Conservation (phyloP, 352 stramenopile genomes). For the Phytopythium montanum region DNA sequence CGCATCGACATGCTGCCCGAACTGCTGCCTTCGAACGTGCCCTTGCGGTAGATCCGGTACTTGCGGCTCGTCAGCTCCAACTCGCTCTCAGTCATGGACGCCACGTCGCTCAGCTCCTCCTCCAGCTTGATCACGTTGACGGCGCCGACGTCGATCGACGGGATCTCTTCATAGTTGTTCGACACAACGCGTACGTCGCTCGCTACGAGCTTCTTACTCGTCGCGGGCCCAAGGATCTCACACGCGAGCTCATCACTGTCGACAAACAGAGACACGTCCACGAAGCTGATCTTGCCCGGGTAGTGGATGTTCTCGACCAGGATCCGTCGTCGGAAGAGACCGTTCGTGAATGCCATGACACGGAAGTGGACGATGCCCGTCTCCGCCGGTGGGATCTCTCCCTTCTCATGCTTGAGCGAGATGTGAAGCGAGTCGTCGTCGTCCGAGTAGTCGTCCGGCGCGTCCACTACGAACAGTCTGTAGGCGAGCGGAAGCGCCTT, state of each 20-base stretch:
- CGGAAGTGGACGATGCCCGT: constrained; percentile 52
- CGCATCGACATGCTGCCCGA: constrained; percentile 3
- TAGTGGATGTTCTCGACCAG: constrained; percentile 85
- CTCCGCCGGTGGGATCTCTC: constrained; percentile 61
- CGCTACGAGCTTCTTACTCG: not conserved
- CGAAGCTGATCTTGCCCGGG: constrained; percentile 66
- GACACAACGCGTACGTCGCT: not conserved
- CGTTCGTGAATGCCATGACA: constrained; percentile 63
- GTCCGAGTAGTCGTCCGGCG: constrained; percentile 71
- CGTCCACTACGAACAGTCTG: constrained; percentile 61
- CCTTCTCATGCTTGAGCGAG: constrained; percentile 65
- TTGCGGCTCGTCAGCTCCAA: constrained; percentile 33
- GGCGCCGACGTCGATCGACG: constrained; percentile 45
- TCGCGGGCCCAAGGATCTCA: constrained; percentile 18
- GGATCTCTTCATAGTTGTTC: not conserved
- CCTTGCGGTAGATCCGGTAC: constrained; percentile 62
- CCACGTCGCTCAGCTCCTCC: constrained; percentile 45
- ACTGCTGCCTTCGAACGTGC: constrained; percentile 15
- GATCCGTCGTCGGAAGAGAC: constrained; percentile 76
- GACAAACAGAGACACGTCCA: constrained; percentile 82
- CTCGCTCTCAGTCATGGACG: constrained; percentile 20
- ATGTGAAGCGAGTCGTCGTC: constrained; percentile 70
- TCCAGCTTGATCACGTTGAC: constrained; percentile 75
- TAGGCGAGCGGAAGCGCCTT: constrained; percentile 76
- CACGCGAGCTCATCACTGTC: constrained; percentile 63